Evolutionary conservation across 75 land plant genomes (phyloP).

Genomic region (Selaginella moellendorffii): DNA sequence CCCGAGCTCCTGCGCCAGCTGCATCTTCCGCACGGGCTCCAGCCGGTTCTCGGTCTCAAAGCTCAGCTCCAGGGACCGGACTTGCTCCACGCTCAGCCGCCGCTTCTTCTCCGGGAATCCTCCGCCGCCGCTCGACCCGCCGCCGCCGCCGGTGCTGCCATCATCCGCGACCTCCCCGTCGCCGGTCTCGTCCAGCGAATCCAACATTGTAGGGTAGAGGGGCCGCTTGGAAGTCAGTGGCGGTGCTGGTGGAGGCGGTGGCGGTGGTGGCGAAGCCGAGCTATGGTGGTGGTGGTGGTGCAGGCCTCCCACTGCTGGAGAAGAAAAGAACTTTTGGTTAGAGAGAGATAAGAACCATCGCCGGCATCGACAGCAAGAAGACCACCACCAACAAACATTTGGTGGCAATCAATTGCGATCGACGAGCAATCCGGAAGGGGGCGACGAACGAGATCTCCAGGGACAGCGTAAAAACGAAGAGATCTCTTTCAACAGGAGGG

Average conservation of each 20-base stretch:
- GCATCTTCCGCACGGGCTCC: constrained; percentile 8
- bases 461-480: too few species aligned
- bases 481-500: too few species aligned
- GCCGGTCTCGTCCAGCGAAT: background rate
- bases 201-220: background rate
- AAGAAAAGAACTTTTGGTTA: too few species aligned
- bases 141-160: background rate
- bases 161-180: constrained; percentile 3
- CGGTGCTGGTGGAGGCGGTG: background rate
- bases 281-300: background rate
- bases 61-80: constrained; percentile 6
- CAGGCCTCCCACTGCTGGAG: background rate
- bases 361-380: too few species aligned
- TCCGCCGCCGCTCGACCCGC: too few species aligned
- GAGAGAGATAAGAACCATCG: too few species aligned
- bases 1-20: constrained; percentile 9
- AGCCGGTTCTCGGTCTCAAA: constrained; percentile 3
- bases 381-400: too few species aligned
- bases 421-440: too few species aligned
- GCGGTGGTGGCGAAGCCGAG: background rate
- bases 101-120: constrained; percentile 7
- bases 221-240: background rate
- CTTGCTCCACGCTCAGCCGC: constrained; percentile 9
- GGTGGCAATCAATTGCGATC: too few species aligned
- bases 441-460: too few species aligned